Evolutionary conservation across 495 filamentous ascomycete genomes (phyloP), one percentile per base, ranked within the genome.

Genomic region (Talaromyces wortmannii): DNA sequence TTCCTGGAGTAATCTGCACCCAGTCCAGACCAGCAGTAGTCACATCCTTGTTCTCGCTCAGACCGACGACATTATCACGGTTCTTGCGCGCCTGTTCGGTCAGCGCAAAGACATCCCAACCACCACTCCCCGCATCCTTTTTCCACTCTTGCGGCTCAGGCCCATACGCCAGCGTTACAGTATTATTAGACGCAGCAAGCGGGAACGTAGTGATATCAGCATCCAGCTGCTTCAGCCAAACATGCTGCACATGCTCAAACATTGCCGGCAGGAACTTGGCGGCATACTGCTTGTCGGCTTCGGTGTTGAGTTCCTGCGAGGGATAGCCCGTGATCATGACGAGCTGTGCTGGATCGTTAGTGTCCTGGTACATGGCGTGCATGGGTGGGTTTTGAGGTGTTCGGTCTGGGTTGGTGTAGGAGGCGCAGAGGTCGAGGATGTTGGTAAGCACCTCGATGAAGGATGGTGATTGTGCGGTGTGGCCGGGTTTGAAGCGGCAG

Each of bases 301-400:
- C 55, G 1, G 46, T 48, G 16, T 61, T 58, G 8, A 61, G 29
- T 33, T 61, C 59, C 17, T 55, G 47, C 10, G 59, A 61, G 11
- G 13, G 55, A 36, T 61, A 58, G 0, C 59, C 55, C 13, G 55
- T 58, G 11, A 61, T 61, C 52, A 58, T 58, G 6, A 55, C 5
- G 6, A 61, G 55, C 4, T 33, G 36, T 5, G 55, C 7, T 15
- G 51, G 55, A 10, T 57, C 43, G 11, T 52, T 40, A 6, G 47
- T 48, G 52, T 58, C 52, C 42, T 55, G 55, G 32, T 55, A 61
- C 31, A 56, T 47, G 1, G 31, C 47, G 30, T 58, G 55, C 58
- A 57, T 60, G 8, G 45, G 50, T n/a, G 46, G 52, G 23, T 23
- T 23, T 23, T 23, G n/a, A 29, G n/a, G 16, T 4, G 17, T 16